Evolutionary conservation across 805 yeast species (phyloP).

Genomic region (Torulaspora gathmanii): DNA sequence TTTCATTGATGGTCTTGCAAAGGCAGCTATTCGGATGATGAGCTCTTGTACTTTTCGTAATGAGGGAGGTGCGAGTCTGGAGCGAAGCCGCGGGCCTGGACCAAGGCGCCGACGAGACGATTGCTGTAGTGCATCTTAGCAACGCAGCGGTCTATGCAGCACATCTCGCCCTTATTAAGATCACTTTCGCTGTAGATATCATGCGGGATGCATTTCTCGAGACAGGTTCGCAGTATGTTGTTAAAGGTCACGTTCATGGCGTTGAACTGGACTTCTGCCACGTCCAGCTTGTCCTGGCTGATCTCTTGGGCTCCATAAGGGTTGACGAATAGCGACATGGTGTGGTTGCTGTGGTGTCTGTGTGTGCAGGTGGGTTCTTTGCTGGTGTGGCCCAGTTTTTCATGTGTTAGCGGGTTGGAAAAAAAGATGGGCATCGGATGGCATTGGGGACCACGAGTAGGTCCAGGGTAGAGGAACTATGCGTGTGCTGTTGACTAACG

Average conservation of each 20-base stretch:
- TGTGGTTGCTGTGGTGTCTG: background rate
- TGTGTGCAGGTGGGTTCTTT: background rate
- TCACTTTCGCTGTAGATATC: conserved; percentile 83
- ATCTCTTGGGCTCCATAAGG: conserved; percentile 46
- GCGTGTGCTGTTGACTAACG: conserved; percentile 72
- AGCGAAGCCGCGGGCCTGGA: conserved; percentile 42
- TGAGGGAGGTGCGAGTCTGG: conserved; percentile 45
- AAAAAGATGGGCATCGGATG: conserved; percentile 1
- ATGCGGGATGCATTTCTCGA: conserved; percentile 68
- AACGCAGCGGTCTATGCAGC: conserved; percentile 84
- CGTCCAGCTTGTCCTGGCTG: conserved; percentile 53
- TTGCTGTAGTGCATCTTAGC: conserved; percentile 75
- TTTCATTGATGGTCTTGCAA: too few relatives aligned
- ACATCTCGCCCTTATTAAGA: conserved; percentile 74
- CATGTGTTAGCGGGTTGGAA: background rate
- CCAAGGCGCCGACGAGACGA: conserved; percentile 51
- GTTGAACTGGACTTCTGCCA: conserved; percentile 64
- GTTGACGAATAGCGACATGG: conserved; percentile 60
- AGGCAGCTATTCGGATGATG: background rate
- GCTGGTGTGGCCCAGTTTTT: background rate
- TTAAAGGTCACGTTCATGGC: conserved; percentile 57
- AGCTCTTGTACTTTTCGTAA: conserved; percentile 11
- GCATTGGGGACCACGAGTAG: background rate
- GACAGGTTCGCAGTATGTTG: conserved; percentile 56
- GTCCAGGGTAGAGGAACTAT: conserved; percentile 23